These are phyloP conservation scores for Sarocladium strictum DNA, from an alignment of 2,329 filamentous ascomycete genomes.

Conservation along the genomic window DNA sequence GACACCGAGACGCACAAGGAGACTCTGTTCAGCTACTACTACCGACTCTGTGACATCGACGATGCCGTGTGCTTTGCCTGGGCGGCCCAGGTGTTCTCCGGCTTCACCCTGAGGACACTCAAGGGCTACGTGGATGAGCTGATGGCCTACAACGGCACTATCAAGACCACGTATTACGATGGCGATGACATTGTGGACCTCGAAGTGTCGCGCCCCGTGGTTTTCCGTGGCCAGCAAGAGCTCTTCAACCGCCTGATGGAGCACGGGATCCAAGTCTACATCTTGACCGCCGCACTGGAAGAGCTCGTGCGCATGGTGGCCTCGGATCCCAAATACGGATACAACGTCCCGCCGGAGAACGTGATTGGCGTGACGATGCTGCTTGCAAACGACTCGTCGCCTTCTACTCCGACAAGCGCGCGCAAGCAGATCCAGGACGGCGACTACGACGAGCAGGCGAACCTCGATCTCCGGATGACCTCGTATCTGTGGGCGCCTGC, in stretches of 20 bases:
- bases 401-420: constrained; percentile 25
- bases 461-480: constrained; percentile 32
- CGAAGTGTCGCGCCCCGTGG: constrained; percentile 26
- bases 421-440: constrained; percentile 34
- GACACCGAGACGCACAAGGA: constrained; percentile 32
- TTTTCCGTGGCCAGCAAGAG: constrained; percentile 35
- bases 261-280: constrained; percentile 38
- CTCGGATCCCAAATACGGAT: constrained; percentile 37
- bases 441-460: constrained; percentile 26
- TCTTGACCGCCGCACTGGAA: constrained; percentile 35
- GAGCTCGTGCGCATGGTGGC: constrained; percentile 40
- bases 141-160: constrained; percentile 33
- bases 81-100: constrained; percentile 34
- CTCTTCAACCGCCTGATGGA: constrained; percentile 36
- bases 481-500: constrained; percentile 37
- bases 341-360: constrained; percentile 37
- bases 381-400: constrained; percentile 23
- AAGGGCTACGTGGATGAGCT: constrained; percentile 41
- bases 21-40: constrained; percentile 39
- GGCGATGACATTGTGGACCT: constrained; percentile 22
- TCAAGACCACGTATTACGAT: constrained; percentile 30
- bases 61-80: constrained; percentile 37
- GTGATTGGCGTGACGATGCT: constrained; percentile 36
- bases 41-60: constrained; percentile 35
- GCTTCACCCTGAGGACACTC: constrained; percentile 36